phyloP scores from a whole-genome alignment of 2,329 filamentous ascomycete genomes.

The Penicillium sp. region DNA sequence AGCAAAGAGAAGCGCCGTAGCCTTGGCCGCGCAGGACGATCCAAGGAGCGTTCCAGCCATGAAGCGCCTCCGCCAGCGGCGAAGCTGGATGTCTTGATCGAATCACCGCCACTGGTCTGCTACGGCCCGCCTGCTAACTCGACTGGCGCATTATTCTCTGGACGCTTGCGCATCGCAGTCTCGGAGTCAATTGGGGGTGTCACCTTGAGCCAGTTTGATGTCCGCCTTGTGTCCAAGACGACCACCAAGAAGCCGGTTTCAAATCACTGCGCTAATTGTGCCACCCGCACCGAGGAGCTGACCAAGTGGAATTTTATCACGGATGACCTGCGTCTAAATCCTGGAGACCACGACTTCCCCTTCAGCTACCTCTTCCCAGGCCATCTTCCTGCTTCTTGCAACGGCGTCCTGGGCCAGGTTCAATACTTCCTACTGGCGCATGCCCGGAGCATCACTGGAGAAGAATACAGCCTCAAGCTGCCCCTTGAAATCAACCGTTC shows the following conservation, averaged over 20 bases:
- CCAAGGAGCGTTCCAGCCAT: constrained; percentile 37
- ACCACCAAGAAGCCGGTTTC: constrained; percentile 80
- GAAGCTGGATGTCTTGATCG: constrained; percentile 64
- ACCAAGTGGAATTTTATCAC: constrained; percentile 76
- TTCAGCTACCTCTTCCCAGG: constrained; percentile 86
- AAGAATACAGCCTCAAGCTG: constrained; percentile 64
- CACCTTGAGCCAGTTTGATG: constrained; percentile 67
- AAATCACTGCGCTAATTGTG: constrained; percentile 74
- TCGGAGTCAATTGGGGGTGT: constrained; percentile 62
- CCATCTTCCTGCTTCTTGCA: constrained; percentile 78
- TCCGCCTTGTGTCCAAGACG: constrained; percentile 68
- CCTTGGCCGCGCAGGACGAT: constrained; percentile 35
- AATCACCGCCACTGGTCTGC: constrained; percentile 83
- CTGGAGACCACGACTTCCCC: constrained; percentile 73
- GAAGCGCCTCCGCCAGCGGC: constrained; percentile 44
- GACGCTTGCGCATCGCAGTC: constrained; percentile 73
- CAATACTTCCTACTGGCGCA: constrained; percentile 75
- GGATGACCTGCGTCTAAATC: constrained; percentile 44
- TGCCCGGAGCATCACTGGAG: constrained; percentile 59
- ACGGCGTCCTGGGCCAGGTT: constrained; percentile 69
- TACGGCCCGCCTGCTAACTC: constrained; percentile 73
- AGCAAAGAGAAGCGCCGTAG: constrained; percentile 45
- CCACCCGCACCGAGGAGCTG: constrained; percentile 68
- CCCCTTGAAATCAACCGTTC: constrained; percentile 75
- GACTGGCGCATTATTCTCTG: constrained; percentile 80